phyloP scores from a whole-genome alignment of 2,329 filamentous ascomycete species.

The Venturia carpophila region DNA sequence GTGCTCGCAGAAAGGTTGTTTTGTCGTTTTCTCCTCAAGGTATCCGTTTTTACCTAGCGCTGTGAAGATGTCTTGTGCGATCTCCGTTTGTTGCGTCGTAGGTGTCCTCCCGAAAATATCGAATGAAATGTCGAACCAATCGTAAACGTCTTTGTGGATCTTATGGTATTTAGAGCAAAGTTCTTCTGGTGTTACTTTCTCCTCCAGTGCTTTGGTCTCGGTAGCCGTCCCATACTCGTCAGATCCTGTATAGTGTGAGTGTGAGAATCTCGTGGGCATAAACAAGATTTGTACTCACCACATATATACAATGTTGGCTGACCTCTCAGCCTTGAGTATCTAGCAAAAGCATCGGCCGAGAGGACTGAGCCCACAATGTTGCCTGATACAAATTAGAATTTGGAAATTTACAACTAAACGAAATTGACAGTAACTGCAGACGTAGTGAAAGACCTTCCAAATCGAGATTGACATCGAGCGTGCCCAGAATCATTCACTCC shows the following conservation, averaged over 20 bases:
- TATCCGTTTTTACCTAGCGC: conserved; percentile 84
- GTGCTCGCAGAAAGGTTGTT: conserved; percentile 78
- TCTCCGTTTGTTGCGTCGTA: conserved; percentile 80
- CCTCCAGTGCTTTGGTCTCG: conserved; percentile 89
- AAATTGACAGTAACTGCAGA: background rate
- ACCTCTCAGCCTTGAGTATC: conserved; percentile 72
- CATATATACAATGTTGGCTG: conserved; percentile 78
- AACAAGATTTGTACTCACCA: conserved; percentile 42
- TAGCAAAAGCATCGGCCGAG: conserved; percentile 72
- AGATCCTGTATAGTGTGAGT: conserved; percentile 28
- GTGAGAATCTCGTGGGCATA: background rate
- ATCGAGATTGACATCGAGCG: too few species aligned
- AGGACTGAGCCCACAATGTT: conserved; percentile 84
- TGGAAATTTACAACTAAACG: background rate
- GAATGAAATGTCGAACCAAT: conserved; percentile 94
- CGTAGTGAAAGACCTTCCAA: background rate
- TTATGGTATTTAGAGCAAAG: conserved; percentile 90
- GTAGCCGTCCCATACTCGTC: conserved; percentile 96
- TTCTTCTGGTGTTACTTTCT: conserved; percentile 70
- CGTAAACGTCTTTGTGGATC: conserved; percentile 82
- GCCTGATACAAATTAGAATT: conserved; percentile 1
- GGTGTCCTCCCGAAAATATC: conserved; percentile 93
- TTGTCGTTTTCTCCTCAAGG: conserved; percentile 77
- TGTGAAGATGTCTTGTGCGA: conserved; percentile 83
- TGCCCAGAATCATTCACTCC: too few species aligned